phyloP scores from a whole-genome alignment of 2,329 filamentous ascomycete genomes.

The Trichoderma koningiopsis region DNA sequence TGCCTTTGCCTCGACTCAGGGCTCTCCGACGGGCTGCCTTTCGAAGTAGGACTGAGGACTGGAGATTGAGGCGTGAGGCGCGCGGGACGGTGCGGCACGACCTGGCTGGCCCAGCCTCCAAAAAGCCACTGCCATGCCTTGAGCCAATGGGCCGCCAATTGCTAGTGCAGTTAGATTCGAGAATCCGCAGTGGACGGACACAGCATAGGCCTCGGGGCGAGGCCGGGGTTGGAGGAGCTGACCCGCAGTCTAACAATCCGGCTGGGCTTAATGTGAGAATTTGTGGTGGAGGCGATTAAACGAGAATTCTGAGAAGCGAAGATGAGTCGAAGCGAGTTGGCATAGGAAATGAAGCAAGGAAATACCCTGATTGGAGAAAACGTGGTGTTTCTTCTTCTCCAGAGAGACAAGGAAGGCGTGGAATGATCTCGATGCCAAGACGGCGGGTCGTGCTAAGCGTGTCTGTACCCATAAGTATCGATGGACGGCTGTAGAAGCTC shows the following conservation, averaged over 20 bases:
- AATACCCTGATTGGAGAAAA: neutral
- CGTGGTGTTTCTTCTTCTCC: neutral
- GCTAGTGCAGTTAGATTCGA: slow-evolving; percentile 3
- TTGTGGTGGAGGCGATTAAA: neutral
- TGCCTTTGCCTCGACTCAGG: neutral
- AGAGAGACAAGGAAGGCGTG: neutral
- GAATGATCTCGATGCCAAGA: neutral
- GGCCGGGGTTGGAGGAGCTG: neutral
- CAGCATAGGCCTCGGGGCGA: neutral
- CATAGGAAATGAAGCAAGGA: neutral
- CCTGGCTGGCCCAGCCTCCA: slow-evolving; percentile 15
- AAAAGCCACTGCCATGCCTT: slow-evolving; percentile 2
- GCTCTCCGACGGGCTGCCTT: neutral
- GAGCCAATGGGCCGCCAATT: neutral
- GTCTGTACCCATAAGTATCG: neutral
- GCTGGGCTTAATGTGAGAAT: neutral
- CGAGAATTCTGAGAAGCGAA: neutral
- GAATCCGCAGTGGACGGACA: neutral
- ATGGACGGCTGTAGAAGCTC: neutral
- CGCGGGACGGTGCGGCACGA: slow-evolving; percentile 25
- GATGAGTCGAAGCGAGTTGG: neutral
- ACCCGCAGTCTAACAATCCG: neutral
- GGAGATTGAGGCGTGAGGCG: slow-evolving; percentile 12
- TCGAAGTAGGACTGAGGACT: neutral
- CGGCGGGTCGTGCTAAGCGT: neutral